A percentile compares a stretch with the other conserved stretches of the same genome.
phyloP scores from a whole-genome alignment of 2,329 filamentous ascomycete genomes.

The Aspergillus intermedius region DNA sequence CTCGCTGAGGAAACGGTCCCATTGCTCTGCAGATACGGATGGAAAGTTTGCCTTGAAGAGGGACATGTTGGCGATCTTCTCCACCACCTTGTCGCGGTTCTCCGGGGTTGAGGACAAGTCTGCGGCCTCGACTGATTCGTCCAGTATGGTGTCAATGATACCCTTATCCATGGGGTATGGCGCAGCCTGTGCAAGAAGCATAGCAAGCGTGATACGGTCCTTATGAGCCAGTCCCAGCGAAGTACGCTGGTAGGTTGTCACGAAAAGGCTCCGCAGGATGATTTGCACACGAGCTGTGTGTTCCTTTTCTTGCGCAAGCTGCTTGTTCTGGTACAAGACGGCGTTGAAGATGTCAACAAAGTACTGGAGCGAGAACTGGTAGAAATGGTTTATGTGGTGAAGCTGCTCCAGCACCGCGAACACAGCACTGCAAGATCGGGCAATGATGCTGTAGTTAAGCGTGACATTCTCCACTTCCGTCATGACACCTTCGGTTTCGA shows the following conservation, averaged over 20 bases:
- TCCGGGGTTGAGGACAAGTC: conserved; percentile 68
- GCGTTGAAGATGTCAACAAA: conserved; percentile 96
- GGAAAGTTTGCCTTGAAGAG: conserved; percentile 68
- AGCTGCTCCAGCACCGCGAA: conserved; percentile 96
- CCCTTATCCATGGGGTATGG: conserved; percentile 91
- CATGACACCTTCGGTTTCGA: conserved; percentile 96
- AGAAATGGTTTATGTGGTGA: conserved; percentile 98
- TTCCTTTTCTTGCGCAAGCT: conserved; percentile 62
- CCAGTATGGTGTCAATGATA: conserved; percentile 79
- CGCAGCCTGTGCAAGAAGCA: conserved; percentile 92
- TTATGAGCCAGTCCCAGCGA: conserved; percentile 87
- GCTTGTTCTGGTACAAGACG: conserved; percentile 75
- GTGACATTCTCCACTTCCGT: conserved; percentile 95
- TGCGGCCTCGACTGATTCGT: conserved; percentile 65
- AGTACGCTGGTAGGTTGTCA: conserved; percentile 88
- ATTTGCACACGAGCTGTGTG: conserved; percentile 76
- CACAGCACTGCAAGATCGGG: conserved; percentile 90
- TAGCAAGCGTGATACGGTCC: conserved; percentile 86
- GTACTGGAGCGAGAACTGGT: conserved; percentile 97
- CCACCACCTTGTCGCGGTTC: conserved; percentile 61
- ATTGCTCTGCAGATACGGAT: conserved; percentile 55
- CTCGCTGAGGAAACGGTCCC: conserved; percentile 76
- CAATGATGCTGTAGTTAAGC: conserved; percentile 86
- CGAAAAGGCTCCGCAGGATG: conserved; percentile 85
- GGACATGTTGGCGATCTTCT: conserved; percentile 60